Conservation (phyloP, 495 filamentous ascomycete genomes). For the Aspergillus indologenus region DNA sequence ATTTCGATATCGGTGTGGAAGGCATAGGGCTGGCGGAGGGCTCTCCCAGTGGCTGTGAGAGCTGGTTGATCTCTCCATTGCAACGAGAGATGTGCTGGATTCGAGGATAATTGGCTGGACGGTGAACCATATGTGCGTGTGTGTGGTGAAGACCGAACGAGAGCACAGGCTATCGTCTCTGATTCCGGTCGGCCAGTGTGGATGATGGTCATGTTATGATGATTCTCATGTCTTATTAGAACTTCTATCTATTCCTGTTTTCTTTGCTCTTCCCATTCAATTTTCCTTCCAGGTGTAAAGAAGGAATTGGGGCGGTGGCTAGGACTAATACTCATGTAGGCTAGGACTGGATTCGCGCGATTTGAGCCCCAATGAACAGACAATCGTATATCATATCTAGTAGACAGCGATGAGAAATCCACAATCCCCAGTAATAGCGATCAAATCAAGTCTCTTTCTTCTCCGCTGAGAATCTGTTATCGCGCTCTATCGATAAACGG, state of each 20-base stretch:
- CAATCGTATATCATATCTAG: no score
- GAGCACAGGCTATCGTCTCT: background rate
- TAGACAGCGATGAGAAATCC: no score
- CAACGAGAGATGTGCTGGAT: background rate
- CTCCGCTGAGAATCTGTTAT: slow-evolving; percentile 2
- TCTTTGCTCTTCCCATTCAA: slow-evolving; percentile 1
- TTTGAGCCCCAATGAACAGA: no score
- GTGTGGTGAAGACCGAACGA: background rate
- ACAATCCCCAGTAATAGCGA: no score
- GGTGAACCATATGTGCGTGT: background rate
- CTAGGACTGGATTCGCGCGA: background rate
- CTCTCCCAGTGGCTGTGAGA: background rate
- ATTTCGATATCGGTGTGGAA: background rate
- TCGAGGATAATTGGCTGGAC: slow-evolving; percentile 1
- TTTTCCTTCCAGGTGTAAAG: background rate
- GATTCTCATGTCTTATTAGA: slow-evolving; percentile 20
- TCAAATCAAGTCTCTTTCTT: background rate
- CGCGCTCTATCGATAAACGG: slow-evolving; percentile 23
- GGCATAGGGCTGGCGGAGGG: background rate
- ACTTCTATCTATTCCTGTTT: slow-evolving; percentile 14
- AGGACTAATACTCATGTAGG: background rate
- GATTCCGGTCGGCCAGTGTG: slow-evolving; percentile 1
- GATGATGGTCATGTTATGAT: slow-evolving; percentile 17
- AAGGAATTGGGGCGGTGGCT: background rate
- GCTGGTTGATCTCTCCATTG: background rate